These are phyloP conservation scores for Tetrastigma voinierianum DNA, from an alignment of 164 flowering plant genomes.

Conservation along the genomic window DNA sequence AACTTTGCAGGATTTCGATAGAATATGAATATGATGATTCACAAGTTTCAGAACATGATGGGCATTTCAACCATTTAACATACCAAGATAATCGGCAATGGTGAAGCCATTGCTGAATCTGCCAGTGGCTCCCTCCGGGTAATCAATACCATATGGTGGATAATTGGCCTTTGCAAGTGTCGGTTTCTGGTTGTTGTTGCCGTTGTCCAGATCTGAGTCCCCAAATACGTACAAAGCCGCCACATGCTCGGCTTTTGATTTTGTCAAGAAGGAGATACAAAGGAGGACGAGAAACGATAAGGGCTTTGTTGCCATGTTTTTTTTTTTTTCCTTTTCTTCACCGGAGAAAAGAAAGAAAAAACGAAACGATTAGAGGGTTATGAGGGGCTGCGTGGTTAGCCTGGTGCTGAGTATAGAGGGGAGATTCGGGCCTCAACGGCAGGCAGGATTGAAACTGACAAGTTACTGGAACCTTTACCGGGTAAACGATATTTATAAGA, in stretches of 20 bases:
- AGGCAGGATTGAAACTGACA: too few species aligned
- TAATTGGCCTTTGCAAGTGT: conserved; percentile 9
- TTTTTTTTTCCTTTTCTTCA: too few species aligned
- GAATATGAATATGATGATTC: background rate
- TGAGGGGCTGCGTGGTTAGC: too few species aligned
- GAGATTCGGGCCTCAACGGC: too few species aligned
- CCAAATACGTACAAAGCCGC: conserved; percentile 6
- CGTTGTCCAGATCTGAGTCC: conserved; percentile 5
- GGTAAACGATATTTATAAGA: too few species aligned
- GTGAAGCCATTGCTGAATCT: conserved; percentile 11
- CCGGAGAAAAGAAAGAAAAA: too few species aligned
- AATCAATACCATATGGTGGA: conserved; percentile 12
- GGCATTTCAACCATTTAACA: background rate
- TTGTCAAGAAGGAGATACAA: background rate
- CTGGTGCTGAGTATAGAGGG: too few species aligned
- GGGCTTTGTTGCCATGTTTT: too few species aligned
- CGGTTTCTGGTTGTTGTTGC: conserved; percentile 5
- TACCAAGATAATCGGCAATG: conserved; percentile 6
- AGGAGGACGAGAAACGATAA: too few species aligned
- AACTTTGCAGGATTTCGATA: background rate
- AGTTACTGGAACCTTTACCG: too few species aligned
- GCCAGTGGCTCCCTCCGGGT: conserved; percentile 5
- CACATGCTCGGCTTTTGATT: conserved; percentile 3
- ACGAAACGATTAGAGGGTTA: too few species aligned
- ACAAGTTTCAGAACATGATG: background rate